Conservation (phyloP, 108 stramenopile species). For the Hondaea fermentalgiana region DNA sequence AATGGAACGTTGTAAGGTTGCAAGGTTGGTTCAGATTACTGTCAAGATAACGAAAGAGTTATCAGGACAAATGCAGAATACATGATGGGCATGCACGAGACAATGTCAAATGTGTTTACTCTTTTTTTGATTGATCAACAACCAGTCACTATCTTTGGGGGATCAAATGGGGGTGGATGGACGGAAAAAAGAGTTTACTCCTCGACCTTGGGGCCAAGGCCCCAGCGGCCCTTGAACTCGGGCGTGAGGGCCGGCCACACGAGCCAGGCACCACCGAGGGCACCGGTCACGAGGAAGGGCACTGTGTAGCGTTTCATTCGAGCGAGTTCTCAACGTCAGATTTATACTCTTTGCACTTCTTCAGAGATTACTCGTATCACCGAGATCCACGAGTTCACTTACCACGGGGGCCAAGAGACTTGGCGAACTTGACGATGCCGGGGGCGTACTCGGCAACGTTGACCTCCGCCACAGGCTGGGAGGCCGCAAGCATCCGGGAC, state of each 20-base stretch:
- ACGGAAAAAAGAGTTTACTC: neutral
- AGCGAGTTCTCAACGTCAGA: neutral
- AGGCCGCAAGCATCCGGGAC: neutral
- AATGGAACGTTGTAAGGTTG: neutral
- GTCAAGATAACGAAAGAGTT: no score
- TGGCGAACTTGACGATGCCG: neutral
- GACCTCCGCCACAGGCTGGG: neutral
- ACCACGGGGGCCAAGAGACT: neutral
- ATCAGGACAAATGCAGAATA: no score
- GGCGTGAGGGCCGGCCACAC: constrained; percentile 14
- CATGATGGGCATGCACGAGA: no score
- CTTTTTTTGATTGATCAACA: no score
- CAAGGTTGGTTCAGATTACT: no score
- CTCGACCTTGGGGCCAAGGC: constrained; percentile 10
- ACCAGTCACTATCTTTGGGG: no score
- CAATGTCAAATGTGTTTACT: no score
- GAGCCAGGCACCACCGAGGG: neutral
- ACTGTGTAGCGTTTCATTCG: neutral
- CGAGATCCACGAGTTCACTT: neutral
- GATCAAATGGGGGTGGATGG: no score
- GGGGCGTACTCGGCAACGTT: neutral
- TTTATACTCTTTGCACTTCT: neutral
- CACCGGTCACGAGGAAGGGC: neutral
- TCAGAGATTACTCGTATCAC: neutral
- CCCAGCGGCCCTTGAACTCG: constrained; percentile 17